These are phyloP conservation scores for Termitomyces sp. DNA, from an alignment of 768 basidiomycete genomes.

Conservation along the genomic window DNA sequence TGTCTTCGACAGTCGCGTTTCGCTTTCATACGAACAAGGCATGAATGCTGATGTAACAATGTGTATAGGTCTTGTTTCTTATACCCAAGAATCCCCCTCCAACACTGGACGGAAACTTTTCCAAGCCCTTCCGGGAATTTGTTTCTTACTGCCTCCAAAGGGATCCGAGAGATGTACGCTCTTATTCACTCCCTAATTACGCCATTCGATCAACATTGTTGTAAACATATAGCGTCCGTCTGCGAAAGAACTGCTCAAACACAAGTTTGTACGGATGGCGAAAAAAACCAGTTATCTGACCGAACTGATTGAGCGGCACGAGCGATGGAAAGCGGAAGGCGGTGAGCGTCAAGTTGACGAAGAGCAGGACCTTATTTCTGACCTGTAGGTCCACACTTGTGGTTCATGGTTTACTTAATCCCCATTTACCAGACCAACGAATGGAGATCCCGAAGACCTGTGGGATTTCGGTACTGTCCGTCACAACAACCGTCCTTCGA, in stretches of 20 bases:
- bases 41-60: background rate
- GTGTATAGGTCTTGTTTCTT: constrained; percentile 81
- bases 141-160: constrained; percentile 89
- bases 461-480: constrained; percentile 99
- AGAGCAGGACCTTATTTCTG: constrained; percentile 53
- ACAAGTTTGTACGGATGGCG: constrained; percentile 93
- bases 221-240: constrained; percentile 67
- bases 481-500: constrained; percentile 52
- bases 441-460: constrained; percentile 70
- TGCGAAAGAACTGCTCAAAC: constrained; percentile 92
- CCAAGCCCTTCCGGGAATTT: constrained; percentile 91
- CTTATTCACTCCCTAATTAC: background rate
- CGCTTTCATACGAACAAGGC: background rate
- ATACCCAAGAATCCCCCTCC: constrained; percentile 98
- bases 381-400: constrained; percentile 44
- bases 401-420: constrained; percentile 1
- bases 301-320: constrained; percentile 91
- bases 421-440: constrained; percentile 34
- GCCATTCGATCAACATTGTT: constrained; percentile 7
- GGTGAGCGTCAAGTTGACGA: constrained; percentile 73
- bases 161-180: constrained; percentile 83
- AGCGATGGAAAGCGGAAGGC: constrained; percentile 89
- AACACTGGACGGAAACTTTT: constrained; percentile 83
- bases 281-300: constrained; percentile 94
- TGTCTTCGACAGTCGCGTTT: background rate